Conservation (phyloP, 2,329 filamentous ascomycete species). For the Neonectria hederae region DNA sequence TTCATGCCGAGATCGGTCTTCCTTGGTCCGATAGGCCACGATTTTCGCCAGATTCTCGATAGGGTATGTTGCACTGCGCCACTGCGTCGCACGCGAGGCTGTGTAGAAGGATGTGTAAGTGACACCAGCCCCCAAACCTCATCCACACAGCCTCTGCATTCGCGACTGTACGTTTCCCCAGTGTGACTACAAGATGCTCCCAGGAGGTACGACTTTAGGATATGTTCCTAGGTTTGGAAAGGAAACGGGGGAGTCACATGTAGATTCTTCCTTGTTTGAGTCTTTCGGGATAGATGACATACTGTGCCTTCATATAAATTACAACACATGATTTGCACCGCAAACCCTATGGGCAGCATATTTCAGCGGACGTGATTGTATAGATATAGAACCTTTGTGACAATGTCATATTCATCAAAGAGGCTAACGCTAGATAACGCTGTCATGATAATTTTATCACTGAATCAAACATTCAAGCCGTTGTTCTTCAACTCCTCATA, state of each 20-base stretch:
- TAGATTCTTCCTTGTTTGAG: no score
- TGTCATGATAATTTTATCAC: no score
- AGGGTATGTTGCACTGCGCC: not conserved
- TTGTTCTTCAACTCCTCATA: constrained; percentile 34
- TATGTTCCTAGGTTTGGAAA: no score
- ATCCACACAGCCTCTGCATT: no score
- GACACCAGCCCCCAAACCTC: not conserved
- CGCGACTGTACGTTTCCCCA: not conserved
- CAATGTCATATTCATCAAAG: not conserved
- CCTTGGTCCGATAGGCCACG: not conserved
- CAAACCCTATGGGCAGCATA: not conserved
- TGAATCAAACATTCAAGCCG: constrained; percentile 37
- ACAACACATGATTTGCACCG: not conserved
- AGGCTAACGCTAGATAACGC: not conserved
- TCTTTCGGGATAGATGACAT: no score
- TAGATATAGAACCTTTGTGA: not conserved
- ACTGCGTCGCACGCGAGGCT: not conserved
- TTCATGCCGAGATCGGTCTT: not conserved
- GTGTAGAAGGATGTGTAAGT: not conserved
- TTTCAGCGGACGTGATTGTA: no score
- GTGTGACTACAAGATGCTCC: not conserved
- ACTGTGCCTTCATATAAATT: no score
- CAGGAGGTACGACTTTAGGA: not conserved
- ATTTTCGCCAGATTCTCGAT: not conserved
- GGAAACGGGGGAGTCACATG: no score